Evolutionary conservation across 1,139 yeast species (phyloP), one percentile per base, ranked within the genome.

Genomic region (Diutina catenulata): DNA sequence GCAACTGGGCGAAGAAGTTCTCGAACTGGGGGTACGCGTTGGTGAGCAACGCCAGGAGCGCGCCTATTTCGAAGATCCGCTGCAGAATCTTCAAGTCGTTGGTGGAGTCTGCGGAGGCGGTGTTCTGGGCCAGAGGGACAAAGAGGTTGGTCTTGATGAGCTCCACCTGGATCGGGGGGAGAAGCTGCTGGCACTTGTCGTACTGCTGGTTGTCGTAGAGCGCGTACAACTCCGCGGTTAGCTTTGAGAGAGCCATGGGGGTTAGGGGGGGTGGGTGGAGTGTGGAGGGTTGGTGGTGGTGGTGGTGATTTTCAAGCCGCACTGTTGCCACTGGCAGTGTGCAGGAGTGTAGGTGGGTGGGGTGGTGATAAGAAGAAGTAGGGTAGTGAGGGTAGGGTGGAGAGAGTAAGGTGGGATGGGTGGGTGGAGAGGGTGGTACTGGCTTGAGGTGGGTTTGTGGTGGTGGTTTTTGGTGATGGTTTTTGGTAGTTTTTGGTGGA

Each of bases 41-140:
- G 36, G 72, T 58, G 47, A 80, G 76, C 45, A 91, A 74, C 37
- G 87, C 71, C 13, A 83, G 70, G 43, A 88, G 64, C 0, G 94
- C 93, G 11, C 95, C 96, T 44, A 87, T 76, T 56, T 88, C 97
- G 39, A 91, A 64, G 38, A 88, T 80, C 39, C 81, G 74, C 50
- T 93, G 78, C 9, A 94, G 77, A 37, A 87, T 82, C 45, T 72
- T 68, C 45, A 86, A 68, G 59, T 88, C 97, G 43, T 74, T 74
- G 38, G 76, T 55, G 55, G 56, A 64, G 53, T 62, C 73, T 49
- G 49, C 57, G 46, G 58, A 58, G 41, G 56, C 51, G 22, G 68
- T 56, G 41, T 58, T 60, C 36, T 57, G 41, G 3, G 62, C 45
- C 37, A 71, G 58, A n/a, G 96, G 96, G 32, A 87, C 75, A 44